Evolutionary conservation across 1,284 basidiomycete genomes (phyloP).

Genomic region (Austroboletus olivaceoglutinosus): DNA sequence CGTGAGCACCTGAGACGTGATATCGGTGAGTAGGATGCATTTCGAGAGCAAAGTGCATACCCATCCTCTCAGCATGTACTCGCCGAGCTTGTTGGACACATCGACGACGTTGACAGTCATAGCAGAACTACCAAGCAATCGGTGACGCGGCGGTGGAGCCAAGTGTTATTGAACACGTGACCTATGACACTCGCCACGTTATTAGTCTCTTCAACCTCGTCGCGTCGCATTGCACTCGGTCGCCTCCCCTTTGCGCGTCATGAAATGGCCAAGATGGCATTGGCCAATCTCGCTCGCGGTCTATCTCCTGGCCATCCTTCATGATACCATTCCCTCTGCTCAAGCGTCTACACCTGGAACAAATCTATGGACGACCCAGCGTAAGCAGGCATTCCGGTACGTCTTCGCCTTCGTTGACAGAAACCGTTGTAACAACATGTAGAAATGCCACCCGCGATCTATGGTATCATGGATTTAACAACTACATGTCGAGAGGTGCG

Average conservation of each 20-base stretch:
- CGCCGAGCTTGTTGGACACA: constrained; percentile 59
- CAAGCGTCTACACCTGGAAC: constrained; percentile 31
- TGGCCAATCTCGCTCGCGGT: constrained; percentile 58
- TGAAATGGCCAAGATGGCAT: constrained; percentile 59
- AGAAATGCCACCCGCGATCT: constrained; percentile 71
- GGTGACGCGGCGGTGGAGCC: background rate
- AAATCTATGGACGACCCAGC: constrained; percentile 54
- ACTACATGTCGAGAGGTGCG: constrained; percentile 76
- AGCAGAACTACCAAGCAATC: background rate
- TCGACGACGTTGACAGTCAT: constrained; percentile 50
- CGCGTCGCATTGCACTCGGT: constrained; percentile 1
- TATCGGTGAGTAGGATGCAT: constrained; percentile 13
- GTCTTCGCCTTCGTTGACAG: constrained; percentile 13
- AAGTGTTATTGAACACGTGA: constrained; percentile 24
- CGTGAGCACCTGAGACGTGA: constrained; percentile 55
- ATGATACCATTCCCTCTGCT: constrained; percentile 16
- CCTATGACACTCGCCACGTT: constrained; percentile 16
- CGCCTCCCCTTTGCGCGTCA: constrained; percentile 34
- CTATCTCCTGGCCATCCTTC: constrained; percentile 46
- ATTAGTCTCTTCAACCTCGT: background rate
- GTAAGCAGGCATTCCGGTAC: constrained; percentile 64
- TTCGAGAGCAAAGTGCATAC: constrained; percentile 38
- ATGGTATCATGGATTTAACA: constrained; percentile 82
- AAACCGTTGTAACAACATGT: constrained; percentile 3
- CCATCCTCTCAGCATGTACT: constrained; percentile 78